phyloP scores from a whole-genome alignment of 192 early-diverging fungal genomes.

The Funneliformis mosseae region DNA sequence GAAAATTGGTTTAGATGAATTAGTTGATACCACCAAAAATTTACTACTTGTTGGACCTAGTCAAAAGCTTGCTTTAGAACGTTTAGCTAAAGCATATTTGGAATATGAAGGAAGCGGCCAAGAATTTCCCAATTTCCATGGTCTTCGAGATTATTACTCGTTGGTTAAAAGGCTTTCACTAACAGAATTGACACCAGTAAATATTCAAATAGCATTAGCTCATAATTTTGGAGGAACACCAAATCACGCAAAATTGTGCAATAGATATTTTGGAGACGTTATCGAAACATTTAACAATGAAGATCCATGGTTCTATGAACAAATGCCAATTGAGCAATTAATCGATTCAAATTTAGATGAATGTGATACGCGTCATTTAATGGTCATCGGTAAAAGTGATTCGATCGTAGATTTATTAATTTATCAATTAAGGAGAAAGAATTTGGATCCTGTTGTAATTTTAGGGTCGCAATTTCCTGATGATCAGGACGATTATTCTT shows the following conservation, averaged over 20 bases:
- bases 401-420: neutral
- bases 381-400: conserved; percentile 18
- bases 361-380: neutral
- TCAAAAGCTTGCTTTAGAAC: neutral
- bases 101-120: conserved; percentile 8
- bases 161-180: neutral
- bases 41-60: neutral
- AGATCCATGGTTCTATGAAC: neutral
- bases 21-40: neutral
- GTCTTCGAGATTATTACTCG: conserved; percentile 8
- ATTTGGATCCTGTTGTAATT: neutral
- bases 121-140: conserved; percentile 29
- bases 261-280: conserved; percentile 7
- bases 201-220: conserved; percentile 6
- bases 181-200: neutral
- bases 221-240: conserved; percentile 24
- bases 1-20: too few relatives aligned
- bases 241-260: neutral
- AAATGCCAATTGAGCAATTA: neutral
- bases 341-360: conserved; percentile 21
- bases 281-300: neutral
- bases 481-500: conserved; percentile 22
- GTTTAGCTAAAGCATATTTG: neutral
- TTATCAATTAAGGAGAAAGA: too few relatives aligned
- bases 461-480: conserved; percentile 29